These are phyloP conservation scores for Dictyostelium firmibasis DNA, from an alignment of 78 protist species.

Conservation along the genomic window DNA sequence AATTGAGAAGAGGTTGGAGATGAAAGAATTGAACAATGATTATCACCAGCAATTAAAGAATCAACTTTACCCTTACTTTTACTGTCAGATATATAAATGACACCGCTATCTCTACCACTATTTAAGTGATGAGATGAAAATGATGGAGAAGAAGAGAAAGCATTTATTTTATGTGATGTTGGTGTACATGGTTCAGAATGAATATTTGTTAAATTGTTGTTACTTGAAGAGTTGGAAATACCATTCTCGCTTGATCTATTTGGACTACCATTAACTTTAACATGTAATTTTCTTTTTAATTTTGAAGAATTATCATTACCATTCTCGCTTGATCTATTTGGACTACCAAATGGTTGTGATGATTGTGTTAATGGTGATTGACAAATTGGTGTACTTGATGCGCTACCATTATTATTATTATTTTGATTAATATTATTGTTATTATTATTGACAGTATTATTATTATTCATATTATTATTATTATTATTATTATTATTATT, in stretches of 20 bases:
- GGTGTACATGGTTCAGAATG: conserved; percentile 39
- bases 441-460: background rate
- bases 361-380: conserved; percentile 21
- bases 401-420: background rate
- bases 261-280: background rate
- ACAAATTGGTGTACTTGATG: background rate
- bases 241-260: background rate
- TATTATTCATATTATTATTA: background rate
- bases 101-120: background rate
- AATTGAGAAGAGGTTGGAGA: background rate
- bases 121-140: background rate
- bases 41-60: background rate
- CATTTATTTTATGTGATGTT: background rate
- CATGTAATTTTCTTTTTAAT: conserved; percentile 14
- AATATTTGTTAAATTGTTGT: background rate
- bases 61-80: conserved; percentile 28
- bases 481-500: background rate
- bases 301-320: background rate
- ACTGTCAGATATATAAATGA: background rate
- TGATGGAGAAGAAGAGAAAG: conserved; percentile 15
- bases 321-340: background rate
- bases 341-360: background rate
- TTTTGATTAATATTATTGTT: background rate
- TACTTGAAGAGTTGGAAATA: background rate
- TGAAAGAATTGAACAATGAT: background rate